Evolutionary conservation across 345 rosid genomes (phyloP).

Genomic region (Gossypium herbaceum): DNA sequence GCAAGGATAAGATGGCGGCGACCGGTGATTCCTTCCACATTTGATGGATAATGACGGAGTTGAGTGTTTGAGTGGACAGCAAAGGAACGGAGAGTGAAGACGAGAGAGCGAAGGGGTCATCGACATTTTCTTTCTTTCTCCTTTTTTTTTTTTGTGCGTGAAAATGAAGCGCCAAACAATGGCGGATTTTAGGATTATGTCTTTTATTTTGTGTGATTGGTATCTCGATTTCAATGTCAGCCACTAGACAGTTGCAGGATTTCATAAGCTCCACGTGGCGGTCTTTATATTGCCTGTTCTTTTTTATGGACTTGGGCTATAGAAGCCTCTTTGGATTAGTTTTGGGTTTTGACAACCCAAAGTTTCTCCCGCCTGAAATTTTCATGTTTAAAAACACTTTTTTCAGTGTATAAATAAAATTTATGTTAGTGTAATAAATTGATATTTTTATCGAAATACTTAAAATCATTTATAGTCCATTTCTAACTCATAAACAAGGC

Average conservation of each 20-base stretch:
- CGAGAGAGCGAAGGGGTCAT: constrained; percentile 42
- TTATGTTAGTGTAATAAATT: no score
- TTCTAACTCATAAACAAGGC: fast-evolving
- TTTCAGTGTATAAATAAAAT: no score
- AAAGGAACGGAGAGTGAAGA: constrained; percentile 54
- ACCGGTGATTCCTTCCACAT: constrained; percentile 36
- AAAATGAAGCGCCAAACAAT: neutral
- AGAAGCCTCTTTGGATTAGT: neutral
- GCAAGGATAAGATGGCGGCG: constrained; percentile 43
- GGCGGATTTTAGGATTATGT: neutral
- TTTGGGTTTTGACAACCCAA: no score
- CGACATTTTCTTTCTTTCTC: constrained; percentile 34
- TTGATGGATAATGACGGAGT: constrained; percentile 25
- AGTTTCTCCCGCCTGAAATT: no score
- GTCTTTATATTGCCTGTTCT: no score
- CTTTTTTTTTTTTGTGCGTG: constrained; percentile 9
- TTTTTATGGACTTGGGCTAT: no score
- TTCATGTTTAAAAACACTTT: no score
- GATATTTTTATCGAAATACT: no score
- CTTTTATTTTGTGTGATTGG: neutral
- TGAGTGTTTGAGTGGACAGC: constrained; percentile 39
- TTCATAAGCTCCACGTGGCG: neutral
- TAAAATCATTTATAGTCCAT: fast-evolving
- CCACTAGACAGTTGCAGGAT: constrained; percentile 5
- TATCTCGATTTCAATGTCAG: neutral